These are phyloP conservation scores for Protomyces gravidus DNA, from an alignment of 1,139 yeast species.

Conservation along the genomic window DNA sequence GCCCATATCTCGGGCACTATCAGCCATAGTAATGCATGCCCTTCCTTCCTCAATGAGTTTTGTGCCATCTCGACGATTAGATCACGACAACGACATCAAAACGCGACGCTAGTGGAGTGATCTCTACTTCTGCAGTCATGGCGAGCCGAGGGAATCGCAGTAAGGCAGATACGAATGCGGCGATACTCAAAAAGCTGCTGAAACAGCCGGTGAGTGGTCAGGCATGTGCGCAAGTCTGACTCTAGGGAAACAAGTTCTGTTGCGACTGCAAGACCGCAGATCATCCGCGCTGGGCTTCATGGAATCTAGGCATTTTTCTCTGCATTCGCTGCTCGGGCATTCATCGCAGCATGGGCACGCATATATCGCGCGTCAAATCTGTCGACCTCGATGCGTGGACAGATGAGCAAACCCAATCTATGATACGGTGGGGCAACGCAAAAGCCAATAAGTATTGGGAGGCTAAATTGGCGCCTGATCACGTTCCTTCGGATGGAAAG, in stretches of 20 bases:
- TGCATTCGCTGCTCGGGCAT: constrained; percentile 94
- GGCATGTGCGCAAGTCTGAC: background rate
- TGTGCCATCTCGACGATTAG: no score
- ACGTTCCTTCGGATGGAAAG: constrained; percentile 76
- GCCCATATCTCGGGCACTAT: no score
- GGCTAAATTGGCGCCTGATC: constrained; percentile 61
- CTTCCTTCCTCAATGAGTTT: no score
- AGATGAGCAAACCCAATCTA: constrained; percentile 77
- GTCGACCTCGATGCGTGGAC: constrained; percentile 97
- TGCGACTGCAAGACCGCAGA: constrained; percentile 86
- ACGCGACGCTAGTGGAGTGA: no score
- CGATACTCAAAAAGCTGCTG: constrained; percentile 65
- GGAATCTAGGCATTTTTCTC: constrained; percentile 88
- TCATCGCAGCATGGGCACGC: constrained; percentile 93
- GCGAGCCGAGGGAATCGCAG: constrained; percentile 34
- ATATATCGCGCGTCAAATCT: constrained; percentile 69
- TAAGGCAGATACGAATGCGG: constrained; percentile 48
- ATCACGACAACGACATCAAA: no score
- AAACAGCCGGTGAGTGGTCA: constrained; percentile 51
- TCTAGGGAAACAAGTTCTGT: constrained; percentile 61
- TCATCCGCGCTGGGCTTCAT: constrained; percentile 97
- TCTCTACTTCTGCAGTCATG: no score
- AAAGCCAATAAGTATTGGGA: constrained; percentile 81
- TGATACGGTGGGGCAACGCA: constrained; percentile 83
- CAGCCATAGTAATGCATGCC: no score